A percentile compares a stretch with the other conserved stretches of the same genome.
phyloP scores from a whole-genome alignment of 768 basidiomycete genomes.

The Chiua virens region DNA sequence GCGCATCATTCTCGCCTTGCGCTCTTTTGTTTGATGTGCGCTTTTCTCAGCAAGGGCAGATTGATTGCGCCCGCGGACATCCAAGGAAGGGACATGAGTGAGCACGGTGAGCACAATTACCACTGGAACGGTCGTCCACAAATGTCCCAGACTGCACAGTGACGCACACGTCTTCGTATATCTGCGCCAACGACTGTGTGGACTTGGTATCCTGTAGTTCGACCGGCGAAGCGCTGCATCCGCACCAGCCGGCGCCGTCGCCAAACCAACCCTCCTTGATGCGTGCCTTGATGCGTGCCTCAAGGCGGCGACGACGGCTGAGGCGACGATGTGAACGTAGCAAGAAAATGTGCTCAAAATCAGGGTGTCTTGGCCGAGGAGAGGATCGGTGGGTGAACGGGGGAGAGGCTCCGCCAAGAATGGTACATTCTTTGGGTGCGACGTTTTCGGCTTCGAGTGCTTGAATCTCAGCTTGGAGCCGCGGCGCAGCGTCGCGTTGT shows the following conservation, averaged over 20 bases:
- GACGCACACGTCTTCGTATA: conserved; percentile 92
- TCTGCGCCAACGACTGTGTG: conserved; percentile 86
- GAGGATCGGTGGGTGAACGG: conserved; percentile 81
- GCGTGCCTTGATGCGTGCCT: conserved; percentile 87
- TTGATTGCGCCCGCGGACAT: conserved; percentile 69
- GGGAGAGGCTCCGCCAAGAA: conserved; percentile 87
- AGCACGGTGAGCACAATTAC: too few species aligned
- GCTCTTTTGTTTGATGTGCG: conserved; percentile 60
- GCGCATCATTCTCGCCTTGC: conserved; percentile 70
- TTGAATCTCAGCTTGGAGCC: conserved; percentile 79
- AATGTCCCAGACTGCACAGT: conserved; percentile 55
- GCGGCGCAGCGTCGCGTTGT: conserved; percentile 66
- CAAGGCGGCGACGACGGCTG: conserved; percentile 79
- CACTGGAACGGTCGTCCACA: conserved; percentile 63
- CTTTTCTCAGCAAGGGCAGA: conserved; percentile 88
- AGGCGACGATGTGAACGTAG: conserved; percentile 84
- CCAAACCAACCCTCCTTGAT: conserved; percentile 86
- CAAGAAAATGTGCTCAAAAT: conserved; percentile 92
- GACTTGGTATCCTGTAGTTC: conserved; percentile 91
- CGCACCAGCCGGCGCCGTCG: conserved; percentile 86
- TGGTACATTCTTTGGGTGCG: conserved; percentile 86
- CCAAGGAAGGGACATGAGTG: too few species aligned
- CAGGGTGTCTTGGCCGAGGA: conserved; percentile 92
- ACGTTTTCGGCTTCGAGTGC: conserved; percentile 86
- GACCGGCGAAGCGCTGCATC: conserved; percentile 71